These are phyloP conservation scores for Actinomucor elegans DNA, from an alignment of 371 early-diverging fungal species.

Conservation along the genomic window DNA sequence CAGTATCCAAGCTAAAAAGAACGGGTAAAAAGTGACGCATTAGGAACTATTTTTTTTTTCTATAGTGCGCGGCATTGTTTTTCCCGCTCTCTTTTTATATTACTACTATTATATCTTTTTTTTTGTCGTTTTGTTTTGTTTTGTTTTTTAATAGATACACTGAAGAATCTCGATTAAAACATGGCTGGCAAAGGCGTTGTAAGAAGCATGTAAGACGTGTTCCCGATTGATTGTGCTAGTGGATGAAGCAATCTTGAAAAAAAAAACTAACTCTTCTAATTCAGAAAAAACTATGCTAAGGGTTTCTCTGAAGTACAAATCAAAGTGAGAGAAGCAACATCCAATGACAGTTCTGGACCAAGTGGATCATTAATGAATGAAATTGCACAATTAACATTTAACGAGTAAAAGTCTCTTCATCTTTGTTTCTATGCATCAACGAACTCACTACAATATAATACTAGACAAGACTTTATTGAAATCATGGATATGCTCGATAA, in stretches of 20 bases:
- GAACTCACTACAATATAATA: neutral
- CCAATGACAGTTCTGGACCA: constrained; percentile 90
- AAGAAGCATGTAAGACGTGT: constrained; percentile 27
- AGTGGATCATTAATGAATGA: constrained; percentile 86
- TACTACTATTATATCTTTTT: too few species aligned
- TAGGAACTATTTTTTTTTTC: too few species aligned
- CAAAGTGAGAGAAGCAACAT: constrained; percentile 94
- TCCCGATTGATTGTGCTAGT: neutral
- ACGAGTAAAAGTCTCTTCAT: too few species aligned
- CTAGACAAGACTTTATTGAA: constrained; percentile 87
- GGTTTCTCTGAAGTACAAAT: constrained; percentile 95
- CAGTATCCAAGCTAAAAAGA: too few species aligned
- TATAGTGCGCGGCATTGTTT: too few species aligned
- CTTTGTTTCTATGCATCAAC: too few species aligned
- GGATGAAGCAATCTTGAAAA: neutral
- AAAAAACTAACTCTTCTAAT: neutral
- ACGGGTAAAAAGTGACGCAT: too few species aligned
- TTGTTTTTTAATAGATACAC: neutral
- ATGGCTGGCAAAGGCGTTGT: constrained; percentile 31
- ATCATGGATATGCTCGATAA: constrained; percentile 98
- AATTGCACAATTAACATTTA: constrained; percentile 84
- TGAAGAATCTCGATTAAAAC: too few species aligned
- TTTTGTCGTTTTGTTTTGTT: neutral
- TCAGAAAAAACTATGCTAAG: constrained; percentile 93
- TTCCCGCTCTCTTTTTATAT: too few species aligned